These are phyloP conservation scores for Akanthomyces uredinophilus DNA, from an alignment of 2,329 filamentous ascomycete genomes.

Conservation along the genomic window DNA sequence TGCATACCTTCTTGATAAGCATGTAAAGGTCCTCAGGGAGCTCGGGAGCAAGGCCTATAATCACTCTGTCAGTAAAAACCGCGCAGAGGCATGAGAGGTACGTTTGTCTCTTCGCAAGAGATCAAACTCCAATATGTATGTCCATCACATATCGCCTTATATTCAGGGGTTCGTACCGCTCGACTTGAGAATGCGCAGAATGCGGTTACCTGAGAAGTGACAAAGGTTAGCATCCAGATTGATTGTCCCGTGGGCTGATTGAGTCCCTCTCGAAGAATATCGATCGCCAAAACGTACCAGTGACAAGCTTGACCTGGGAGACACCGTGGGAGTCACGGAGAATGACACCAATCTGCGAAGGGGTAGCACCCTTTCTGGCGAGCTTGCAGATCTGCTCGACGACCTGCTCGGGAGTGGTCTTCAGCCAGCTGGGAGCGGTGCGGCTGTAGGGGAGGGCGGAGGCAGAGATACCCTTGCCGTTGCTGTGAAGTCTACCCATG, in stretches of 20 bases:
- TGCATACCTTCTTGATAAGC: slow-evolving; percentile 96
- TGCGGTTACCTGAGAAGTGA: slow-evolving; percentile 81
- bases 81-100: slow-evolving; percentile 68
- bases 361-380: slow-evolving; percentile 96
- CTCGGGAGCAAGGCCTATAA: slow-evolving; percentile 94
- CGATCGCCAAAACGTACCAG: slow-evolving; percentile 58
- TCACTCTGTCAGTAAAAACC: slow-evolving; percentile 94
- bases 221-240: slow-evolving; percentile 33
- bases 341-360: slow-evolving; percentile 98
- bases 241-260: neutral
- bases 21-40: slow-evolving; percentile 99
- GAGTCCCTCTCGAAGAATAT: neutral
- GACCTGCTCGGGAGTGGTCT: slow-evolving; percentile 97
- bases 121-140: slow-evolving; percentile 20
- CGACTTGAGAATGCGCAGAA: slow-evolving; percentile 97
- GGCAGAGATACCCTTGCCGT: slow-evolving; percentile 97
- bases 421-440: slow-evolving; percentile 88
- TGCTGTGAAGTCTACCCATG: slow-evolving; percentile 98
- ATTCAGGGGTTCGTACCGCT: slow-evolving; percentile 68
- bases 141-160: slow-evolving; percentile 24
- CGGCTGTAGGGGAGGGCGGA: slow-evolving; percentile 97
- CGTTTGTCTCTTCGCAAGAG: slow-evolving; percentile 19
- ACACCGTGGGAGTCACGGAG: slow-evolving; percentile 97
- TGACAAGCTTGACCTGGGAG: slow-evolving; percentile 95
- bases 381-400: slow-evolving; percentile 99